A percentile compares a stretch with the other conserved stretches of the same genome.
phyloP scores from a whole-genome alignment of 176 grass and related monocot species.

The Carex myosuroides region DNA sequence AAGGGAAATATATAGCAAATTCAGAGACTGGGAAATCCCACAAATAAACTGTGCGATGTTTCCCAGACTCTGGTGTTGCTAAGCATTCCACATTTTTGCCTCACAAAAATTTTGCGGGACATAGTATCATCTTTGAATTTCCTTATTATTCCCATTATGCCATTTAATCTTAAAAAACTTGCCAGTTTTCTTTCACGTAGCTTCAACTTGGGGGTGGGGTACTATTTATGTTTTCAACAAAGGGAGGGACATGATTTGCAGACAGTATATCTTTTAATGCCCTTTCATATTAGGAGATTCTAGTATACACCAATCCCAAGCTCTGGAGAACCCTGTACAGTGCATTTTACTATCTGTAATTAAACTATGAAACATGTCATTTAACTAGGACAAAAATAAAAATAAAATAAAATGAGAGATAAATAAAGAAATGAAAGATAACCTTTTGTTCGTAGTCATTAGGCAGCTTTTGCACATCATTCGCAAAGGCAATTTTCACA shows the following conservation, averaged over 20 bases:
- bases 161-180: not conserved
- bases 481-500: conserved; percentile 42
- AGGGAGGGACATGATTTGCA: not conserved
- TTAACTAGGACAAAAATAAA: not conserved
- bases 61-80: not conserved
- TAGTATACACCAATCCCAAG: not conserved
- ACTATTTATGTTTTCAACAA: not conserved
- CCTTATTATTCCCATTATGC: not conserved
- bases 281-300: not conserved
- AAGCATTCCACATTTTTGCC: not conserved
- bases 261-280: not conserved
- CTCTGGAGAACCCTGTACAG: not conserved
- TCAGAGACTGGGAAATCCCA: not conserved
- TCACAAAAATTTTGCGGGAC: not conserved
- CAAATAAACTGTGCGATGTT: not conserved
- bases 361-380: not conserved
- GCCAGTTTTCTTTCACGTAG: not conserved
- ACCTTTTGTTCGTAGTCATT: not conserved
- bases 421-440: not conserved
- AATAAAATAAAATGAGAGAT: not conserved
- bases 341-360: not conserved
- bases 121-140: not conserved
- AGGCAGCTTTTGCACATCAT: conserved; percentile 35
- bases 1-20: not conserved
- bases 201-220: not conserved